A percentile compares a stretch with the other conserved stretches of the same genome.
These are phyloP conservation scores for Neofusicoccum sp. DNA, from an alignment of 2,329 filamentous ascomycete species.

Conservation along the genomic window DNA sequence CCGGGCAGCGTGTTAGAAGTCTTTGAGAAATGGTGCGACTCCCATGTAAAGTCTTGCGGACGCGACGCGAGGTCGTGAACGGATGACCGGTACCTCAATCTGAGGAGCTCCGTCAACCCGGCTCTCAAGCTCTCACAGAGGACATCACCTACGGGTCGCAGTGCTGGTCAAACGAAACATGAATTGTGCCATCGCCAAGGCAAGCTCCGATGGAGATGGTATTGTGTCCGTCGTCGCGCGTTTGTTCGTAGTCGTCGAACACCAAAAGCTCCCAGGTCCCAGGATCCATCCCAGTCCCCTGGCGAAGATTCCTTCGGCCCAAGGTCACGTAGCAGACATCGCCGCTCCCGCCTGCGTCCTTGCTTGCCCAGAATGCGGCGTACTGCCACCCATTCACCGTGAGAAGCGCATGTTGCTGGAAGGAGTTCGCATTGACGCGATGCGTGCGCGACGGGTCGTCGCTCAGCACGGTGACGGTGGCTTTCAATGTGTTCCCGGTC, in stretches of 20 bases:
- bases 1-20: neutral
- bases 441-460: conserved; percentile 35
- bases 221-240: conserved; percentile 53
- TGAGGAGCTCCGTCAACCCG: neutral
- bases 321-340: conserved; percentile 45
- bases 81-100: neutral
- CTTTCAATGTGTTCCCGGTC: neutral
- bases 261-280: conserved; percentile 46
- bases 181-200: conserved; percentile 53
- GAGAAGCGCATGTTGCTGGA: conserved; percentile 50
- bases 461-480: neutral
- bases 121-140: too few species aligned
- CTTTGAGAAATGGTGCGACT: neutral
- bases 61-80: neutral
- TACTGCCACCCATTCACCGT: conserved; percentile 52
- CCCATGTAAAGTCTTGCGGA: neutral
- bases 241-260: conserved; percentile 52
- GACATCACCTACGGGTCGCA: neutral
- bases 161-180: conserved; percentile 54
- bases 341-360: conserved; percentile 29
- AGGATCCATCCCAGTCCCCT: conserved; percentile 24
- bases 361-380: conserved; percentile 44
- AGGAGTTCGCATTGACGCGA: conserved; percentile 48
- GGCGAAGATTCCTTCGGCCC: conserved; percentile 44
- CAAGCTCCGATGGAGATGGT: conserved; percentile 52